phyloP scores from a whole-genome alignment of 768 basidiomycete species.

The Lentinula raphanica region DNA sequence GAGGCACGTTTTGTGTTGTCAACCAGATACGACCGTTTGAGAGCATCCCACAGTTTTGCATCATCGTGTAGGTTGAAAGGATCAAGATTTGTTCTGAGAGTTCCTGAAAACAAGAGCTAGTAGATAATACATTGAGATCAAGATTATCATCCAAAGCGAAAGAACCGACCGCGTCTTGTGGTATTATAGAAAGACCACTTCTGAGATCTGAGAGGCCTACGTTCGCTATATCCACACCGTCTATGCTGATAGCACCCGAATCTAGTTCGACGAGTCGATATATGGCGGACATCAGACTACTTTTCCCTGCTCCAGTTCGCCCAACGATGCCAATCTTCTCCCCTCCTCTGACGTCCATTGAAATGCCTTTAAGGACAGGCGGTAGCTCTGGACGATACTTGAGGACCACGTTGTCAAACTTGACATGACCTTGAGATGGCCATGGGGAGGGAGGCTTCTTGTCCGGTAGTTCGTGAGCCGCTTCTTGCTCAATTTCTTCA shows the following conservation, averaged over 20 bases:
- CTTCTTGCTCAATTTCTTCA: slow-evolving; percentile 76
- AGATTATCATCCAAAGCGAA: slow-evolving; percentile 6
- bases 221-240: slow-evolving; percentile 78
- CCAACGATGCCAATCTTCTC: slow-evolving; percentile 95
- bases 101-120: slow-evolving; percentile 52
- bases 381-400: slow-evolving; percentile 87
- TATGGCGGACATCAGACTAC: slow-evolving; percentile 84
- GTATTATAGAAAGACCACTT: slow-evolving; percentile 69
- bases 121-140: background rate
- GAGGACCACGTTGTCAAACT: slow-evolving; percentile 72
- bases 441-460: slow-evolving; percentile 57
- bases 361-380: slow-evolving; percentile 77
- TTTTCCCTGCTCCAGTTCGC: slow-evolving; percentile 52
- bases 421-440: slow-evolving; percentile 71
- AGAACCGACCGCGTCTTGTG: slow-evolving; percentile 68
- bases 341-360: slow-evolving; percentile 61
- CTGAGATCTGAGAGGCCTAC: slow-evolving; percentile 75
- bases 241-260: slow-evolving; percentile 71
- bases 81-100: slow-evolving; percentile 82
- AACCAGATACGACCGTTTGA: slow-evolving; percentile 79
- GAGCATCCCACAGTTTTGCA: slow-evolving; percentile 79
- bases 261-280: slow-evolving; percentile 80
- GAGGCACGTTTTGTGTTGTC: slow-evolving; percentile 37
- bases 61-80: slow-evolving; percentile 83
- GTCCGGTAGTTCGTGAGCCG: slow-evolving; percentile 60